These are phyloP conservation scores for Iberis pinnata DNA, from an alignment of 345 rosid species.

Conservation along the genomic window DNA sequence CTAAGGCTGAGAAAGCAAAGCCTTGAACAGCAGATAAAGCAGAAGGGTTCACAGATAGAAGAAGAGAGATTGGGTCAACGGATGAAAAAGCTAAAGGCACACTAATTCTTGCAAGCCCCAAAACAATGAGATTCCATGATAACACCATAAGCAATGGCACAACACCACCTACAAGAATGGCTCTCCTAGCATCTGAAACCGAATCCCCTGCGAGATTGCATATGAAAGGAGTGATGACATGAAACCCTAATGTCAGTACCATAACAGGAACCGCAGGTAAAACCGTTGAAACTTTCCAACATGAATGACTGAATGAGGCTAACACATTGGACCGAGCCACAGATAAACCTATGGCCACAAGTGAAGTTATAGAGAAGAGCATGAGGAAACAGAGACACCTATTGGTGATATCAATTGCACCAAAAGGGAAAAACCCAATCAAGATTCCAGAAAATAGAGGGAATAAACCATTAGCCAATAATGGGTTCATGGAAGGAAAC, in stretches of 20 bases:
- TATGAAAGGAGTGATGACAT: constrained; percentile 85
- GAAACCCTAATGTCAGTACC: constrained; percentile 83
- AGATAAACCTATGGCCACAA: constrained; percentile 60
- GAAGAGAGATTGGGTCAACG: constrained; percentile 64
- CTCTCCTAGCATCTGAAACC: constrained; percentile 60
- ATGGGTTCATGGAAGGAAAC: constrained; percentile 61
- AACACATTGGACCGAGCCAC: constrained; percentile 64
- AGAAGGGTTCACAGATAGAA: constrained; percentile 77
- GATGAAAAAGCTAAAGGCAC: constrained; percentile 29
- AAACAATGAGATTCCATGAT: constrained; percentile 83
- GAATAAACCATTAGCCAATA: constrained; percentile 54
- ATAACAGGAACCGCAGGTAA: constrained; percentile 80
- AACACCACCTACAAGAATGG: constrained; percentile 59
- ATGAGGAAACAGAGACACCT: constrained; percentile 60
- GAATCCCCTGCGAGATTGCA: constrained; percentile 70
- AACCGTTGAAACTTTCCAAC: constrained; percentile 53
- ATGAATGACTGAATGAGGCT: constrained; percentile 49
- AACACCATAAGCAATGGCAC: constrained; percentile 76
- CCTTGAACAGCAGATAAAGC: constrained; percentile 83
- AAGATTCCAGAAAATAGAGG: constrained; percentile 50
- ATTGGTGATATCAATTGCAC: constrained; percentile 54
- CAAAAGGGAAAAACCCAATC: constrained; percentile 57
- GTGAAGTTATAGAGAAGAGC: constrained; percentile 64
- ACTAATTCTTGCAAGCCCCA: constrained; percentile 63
- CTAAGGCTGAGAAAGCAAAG: constrained; percentile 82